A percentile compares a stretch with the other conserved stretches of the same genome.
These are phyloP conservation scores for Neonothopanus nambi DNA, from an alignment of 1,284 basidiomycete species.

Conservation along the genomic window DNA sequence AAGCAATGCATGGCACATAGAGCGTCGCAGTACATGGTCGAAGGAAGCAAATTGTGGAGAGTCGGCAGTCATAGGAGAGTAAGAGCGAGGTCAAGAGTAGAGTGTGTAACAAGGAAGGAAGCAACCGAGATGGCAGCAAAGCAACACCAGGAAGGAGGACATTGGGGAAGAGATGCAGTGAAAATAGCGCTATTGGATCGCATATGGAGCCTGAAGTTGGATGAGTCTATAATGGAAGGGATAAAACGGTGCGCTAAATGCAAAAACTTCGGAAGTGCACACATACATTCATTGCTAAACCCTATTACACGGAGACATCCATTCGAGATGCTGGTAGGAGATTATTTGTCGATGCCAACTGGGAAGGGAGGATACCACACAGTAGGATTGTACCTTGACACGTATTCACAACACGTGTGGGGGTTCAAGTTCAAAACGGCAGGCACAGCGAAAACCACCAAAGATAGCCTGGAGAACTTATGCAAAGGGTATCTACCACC, in stretches of 20 bases:
- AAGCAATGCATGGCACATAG: conserved; percentile 23
- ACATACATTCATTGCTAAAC: conserved; percentile 31
- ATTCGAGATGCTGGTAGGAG: conserved; percentile 34
- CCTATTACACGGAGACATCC: conserved; percentile 37
- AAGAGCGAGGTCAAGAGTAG: conserved; percentile 18
- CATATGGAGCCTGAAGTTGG: conserved; percentile 29
- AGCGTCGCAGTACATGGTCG: conserved; percentile 30
- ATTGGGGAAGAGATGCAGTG: conserved; percentile 31
- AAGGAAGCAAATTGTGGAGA: conserved; percentile 27
- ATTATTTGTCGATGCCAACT: conserved; percentile 33
- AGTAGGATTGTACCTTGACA: conserved; percentile 28
- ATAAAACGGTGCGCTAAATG: conserved; percentile 31
- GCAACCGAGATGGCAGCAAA: conserved; percentile 16
- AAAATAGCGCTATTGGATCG: conserved; percentile 28
- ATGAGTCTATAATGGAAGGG: conserved; percentile 28
- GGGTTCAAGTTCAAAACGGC: conserved; percentile 26
- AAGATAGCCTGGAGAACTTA: conserved; percentile 23
- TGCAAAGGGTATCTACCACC: conserved; percentile 23
- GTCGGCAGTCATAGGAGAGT: conserved; percentile 19
- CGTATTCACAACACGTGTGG: conserved; percentile 30
- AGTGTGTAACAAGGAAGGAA: conserved; percentile 20
- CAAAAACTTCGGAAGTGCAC: conserved; percentile 27
- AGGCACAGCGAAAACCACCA: conserved; percentile 27
- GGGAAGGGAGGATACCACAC: conserved; percentile 33
- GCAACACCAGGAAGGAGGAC: conserved; percentile 26